phyloP scores from a whole-genome alignment of 139 green algal genomes.

The Pleodorina starrii region DNA sequence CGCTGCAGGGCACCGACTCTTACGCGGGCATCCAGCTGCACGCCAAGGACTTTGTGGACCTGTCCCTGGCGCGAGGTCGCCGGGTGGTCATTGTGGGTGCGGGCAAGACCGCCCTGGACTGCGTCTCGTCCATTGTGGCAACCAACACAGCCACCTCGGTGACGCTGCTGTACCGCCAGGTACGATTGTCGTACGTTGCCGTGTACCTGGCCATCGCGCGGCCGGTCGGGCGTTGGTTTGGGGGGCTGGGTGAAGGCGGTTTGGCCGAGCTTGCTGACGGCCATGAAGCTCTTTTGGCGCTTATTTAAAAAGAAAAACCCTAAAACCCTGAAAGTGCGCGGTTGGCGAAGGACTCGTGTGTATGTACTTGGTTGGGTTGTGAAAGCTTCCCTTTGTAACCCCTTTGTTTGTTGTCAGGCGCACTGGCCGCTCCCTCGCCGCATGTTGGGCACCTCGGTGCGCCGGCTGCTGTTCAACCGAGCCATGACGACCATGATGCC shows the following conservation, averaged over 20 bases:
- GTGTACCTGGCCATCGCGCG: too few species aligned
- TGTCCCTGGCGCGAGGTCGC: neutral
- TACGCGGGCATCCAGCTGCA: slow-evolving; percentile 41
- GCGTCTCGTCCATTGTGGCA: slow-evolving; percentile 28
- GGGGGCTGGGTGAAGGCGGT: too few species aligned
- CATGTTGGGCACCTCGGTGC: slow-evolving; percentile 26
- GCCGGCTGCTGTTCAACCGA: slow-evolving; percentile 37
- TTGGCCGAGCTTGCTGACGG: too few species aligned
- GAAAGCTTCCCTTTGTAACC: too few species aligned
- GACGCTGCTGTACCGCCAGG: slow-evolving; percentile 49
- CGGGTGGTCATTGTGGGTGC: slow-evolving; percentile 52
- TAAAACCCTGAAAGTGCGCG: too few species aligned
- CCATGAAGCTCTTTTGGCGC: too few species aligned
- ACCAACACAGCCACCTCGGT: slow-evolving; percentile 21
- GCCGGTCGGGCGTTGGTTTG: too few species aligned
- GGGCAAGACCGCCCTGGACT: slow-evolving; percentile 53
- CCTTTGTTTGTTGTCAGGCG: too few species aligned
- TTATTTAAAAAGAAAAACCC: too few species aligned
- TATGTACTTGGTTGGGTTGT: too few species aligned
- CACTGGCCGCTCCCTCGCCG: slow-evolving; percentile 51
- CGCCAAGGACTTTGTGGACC: slow-evolving; percentile 47
- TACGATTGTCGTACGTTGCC: too few species aligned
- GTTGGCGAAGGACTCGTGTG: too few species aligned
- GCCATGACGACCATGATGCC: slow-evolving; percentile 22
- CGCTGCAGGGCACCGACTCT: slow-evolving; percentile 12